Evolutionary conservation across 495 filamentous ascomycete species (phyloP), one percentile per base, ranked within the genome.

Genomic region (Penicillium canescens): DNA sequence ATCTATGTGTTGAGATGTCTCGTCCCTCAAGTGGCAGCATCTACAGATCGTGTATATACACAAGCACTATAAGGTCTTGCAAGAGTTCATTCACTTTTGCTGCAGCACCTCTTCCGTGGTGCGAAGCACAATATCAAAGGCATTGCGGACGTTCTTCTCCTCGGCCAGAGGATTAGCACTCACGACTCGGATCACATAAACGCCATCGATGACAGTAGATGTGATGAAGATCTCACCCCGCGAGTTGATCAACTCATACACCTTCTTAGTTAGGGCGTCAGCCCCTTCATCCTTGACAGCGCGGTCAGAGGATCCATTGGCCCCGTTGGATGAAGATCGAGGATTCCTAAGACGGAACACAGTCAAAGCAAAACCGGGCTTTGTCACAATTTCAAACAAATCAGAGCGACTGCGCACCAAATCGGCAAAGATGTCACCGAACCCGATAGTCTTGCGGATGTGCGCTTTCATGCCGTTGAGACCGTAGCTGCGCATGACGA

Each of bases 401-500:
- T 96, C 92, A 2, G 71, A 62, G 34, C 91, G 78, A 21, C 55
- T 65, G 23, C 79, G 68, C 5, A 96, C 58, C 24, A 83, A 71
- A 1, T 67, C 70, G 2, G 78, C 81, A 63, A 97, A 96, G 5
- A 78, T 66, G 50, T 92, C 82, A 21, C 91, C 91, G 0, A 92
- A 70, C 16, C 60, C 59, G 53, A 95, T 75, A 12, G 84, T 83
- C 47, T 81, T 80, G 23, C 84, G 76, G 38, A 98, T 82, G 61
- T 92, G 85, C 33, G 73, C 77, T 61, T 87, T 87, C 67, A 98
- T 71, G 3, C 94, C 92, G 44, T 80, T 79, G 47, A 92, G 74
- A 0, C 94, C 94, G 63, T 96, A 97, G 28, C 81, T 87, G 37
- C 94, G 81, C 62, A 98, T 76, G 12, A 98, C 94, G 66, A 97